Evolutionary conservation across 2,329 filamentous ascomycete species (phyloP).

Genomic region (Colletotrichum magnum): DNA sequence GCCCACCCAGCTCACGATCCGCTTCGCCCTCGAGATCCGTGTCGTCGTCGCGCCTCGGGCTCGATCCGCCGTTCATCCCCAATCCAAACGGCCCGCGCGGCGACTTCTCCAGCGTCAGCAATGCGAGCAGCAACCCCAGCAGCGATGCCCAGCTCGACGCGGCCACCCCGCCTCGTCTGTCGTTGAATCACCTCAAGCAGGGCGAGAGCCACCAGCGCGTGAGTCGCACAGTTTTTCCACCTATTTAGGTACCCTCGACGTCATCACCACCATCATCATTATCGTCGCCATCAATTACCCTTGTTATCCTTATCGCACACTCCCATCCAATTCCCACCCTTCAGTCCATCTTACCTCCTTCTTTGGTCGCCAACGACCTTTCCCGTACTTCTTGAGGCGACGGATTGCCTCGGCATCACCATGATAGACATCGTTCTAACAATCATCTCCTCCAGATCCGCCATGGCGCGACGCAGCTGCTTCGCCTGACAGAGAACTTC

Average conservation of each 20-base stretch:
- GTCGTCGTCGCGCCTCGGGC: slow-evolving; percentile 12
- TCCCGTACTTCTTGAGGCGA: no score
- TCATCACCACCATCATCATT: not conserved
- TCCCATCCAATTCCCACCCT: not conserved
- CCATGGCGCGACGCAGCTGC: slow-evolving; percentile 26
- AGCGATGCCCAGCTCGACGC: slow-evolving; percentile 20
- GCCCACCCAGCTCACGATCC: slow-evolving; percentile 35
- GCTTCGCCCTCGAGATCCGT: slow-evolving; percentile 26
- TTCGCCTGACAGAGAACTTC: slow-evolving; percentile 29
- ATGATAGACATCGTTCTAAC: not conserved
- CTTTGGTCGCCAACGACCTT: no score
- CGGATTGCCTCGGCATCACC: no score
- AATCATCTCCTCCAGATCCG: not conserved
- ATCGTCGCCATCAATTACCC: not conserved
- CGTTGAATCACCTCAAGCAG: slow-evolving; percentile 34
- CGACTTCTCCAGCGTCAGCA: not conserved
- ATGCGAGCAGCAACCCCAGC: not conserved
- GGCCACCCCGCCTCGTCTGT: slow-evolving; percentile 13
- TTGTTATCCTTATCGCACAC: not conserved
- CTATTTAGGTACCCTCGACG: not conserved
- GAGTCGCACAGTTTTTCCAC: not conserved
- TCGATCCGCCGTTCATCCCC: not conserved
- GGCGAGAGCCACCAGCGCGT: slow-evolving; percentile 38
- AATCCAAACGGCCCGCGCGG: not conserved
- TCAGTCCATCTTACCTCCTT: not conserved